Base-by-base conservation (phyloP, 2,329 filamentous ascomycete species). In the Diplodia mutila region DNA sequence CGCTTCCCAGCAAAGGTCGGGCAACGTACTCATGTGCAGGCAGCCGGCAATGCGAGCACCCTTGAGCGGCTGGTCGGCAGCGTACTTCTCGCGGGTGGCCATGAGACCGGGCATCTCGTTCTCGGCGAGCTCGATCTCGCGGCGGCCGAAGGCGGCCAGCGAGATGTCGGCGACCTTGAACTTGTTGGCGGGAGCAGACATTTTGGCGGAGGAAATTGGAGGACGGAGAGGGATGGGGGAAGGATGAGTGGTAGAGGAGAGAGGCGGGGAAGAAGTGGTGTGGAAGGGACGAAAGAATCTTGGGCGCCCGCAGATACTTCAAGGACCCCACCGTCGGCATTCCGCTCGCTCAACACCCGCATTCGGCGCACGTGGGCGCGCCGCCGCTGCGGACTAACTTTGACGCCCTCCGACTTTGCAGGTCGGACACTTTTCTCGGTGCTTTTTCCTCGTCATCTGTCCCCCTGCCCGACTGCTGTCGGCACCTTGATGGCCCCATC, bases 141-240 rank as follows among this genome's bases (percentile, higher is more conserved):
- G 94, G 85, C 95, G 94, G 84, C 95, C 95, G 80, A 99, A 98
- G 83, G 95, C 95, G 80, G 95, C 94, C 81, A 98, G 90, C 81
- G 91, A 86, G 82, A 98, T 91, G 88, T 98, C 95, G 80, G 94
- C 93, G 85, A 99, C 94, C 92, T 97, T 97, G 91, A 93, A 96
- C 85, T 92, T 94, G 83, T 90, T 85, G 80, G 93, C 93, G 84
- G 93, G 93, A 78, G 92, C 91, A 87, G 77, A 81, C 87, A 89
- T 89, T 76, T 37, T 70, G 64, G 23, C 25, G 61, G 64, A 9
- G 29, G 29, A 32, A 49, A 16, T 67, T 68, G 68, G 69, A 66
- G 68, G 67, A 69, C 65, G 61, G 68, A 68, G 68, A 67, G 57
- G 67, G 55, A 68, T 68, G 66, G 68, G 61, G 69, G 69, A 46